Evolutionary conservation across 352 stramenopile genomes (phyloP).

Genomic region (Pythium grandisporangium): DNA sequence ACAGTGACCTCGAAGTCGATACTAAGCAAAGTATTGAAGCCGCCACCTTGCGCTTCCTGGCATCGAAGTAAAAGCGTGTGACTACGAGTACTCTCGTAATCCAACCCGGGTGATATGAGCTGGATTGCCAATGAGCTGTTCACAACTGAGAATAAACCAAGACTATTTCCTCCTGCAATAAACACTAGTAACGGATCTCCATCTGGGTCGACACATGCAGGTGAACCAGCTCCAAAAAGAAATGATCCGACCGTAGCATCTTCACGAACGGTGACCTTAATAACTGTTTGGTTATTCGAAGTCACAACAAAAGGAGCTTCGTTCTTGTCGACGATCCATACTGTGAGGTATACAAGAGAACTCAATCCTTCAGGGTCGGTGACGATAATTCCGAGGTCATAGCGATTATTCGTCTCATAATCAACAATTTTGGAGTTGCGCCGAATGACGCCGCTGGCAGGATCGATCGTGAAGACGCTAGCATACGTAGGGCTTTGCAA

Average conservation of each 20-base stretch:
- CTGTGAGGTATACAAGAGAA: neutral
- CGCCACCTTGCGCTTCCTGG: no score
- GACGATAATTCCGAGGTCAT: constrained; percentile 3
- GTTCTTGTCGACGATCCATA: constrained; percentile 14
- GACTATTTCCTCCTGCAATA: constrained; percentile 7
- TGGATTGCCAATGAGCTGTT: constrained; percentile 2
- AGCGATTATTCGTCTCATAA: constrained; percentile 5
- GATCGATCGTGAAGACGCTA: constrained; percentile 7
- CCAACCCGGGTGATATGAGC: no score
- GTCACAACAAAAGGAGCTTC: constrained; percentile 17
- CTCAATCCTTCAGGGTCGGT: constrained; percentile 9
- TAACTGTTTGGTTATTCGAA: no score
- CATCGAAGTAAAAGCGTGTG: constrained; percentile 10
- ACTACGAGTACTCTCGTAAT: constrained; percentile 8
- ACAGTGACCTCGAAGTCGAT: constrained; percentile 5
- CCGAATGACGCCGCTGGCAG: constrained; percentile 8
- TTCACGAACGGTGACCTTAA: constrained; percentile 12
- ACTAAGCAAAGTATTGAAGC: no score
- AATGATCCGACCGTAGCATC: constrained; percentile 3
- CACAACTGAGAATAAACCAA: constrained; percentile 10
- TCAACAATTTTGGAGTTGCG: neutral
- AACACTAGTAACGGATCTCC: constrained; percentile 5
- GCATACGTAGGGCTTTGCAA: constrained; percentile 2
- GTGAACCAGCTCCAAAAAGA: constrained; percentile 1
- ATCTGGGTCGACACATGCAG: constrained; percentile 9